Conservation (phyloP, 2,329 filamentous ascomycete species). For the Exophiala calicioides region DNA sequence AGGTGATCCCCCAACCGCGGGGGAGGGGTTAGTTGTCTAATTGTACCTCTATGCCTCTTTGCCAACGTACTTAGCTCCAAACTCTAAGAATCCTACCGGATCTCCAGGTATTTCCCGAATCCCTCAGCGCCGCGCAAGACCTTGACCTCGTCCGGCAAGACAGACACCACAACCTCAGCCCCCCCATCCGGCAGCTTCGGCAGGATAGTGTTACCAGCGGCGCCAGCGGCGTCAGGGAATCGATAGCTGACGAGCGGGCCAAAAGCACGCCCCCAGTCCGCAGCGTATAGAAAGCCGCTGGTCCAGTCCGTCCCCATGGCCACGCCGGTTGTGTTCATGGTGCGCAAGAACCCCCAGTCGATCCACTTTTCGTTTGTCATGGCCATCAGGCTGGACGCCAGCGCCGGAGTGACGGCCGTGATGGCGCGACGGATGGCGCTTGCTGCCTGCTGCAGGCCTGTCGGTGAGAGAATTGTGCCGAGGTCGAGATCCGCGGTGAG, state of each 20-base stretch:
- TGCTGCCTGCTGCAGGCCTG: constrained; percentile 5
- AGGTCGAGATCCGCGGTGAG: constrained; percentile 4
- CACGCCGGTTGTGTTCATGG: constrained; percentile 6
- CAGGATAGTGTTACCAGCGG: constrained; percentile 5
- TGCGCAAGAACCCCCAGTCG: constrained; percentile 11
- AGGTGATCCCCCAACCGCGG: no score
- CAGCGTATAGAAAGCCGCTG: constrained; percentile 4
- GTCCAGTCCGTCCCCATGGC: constrained; percentile 18
- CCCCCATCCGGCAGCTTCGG: constrained; percentile 6
- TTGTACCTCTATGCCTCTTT: no score
- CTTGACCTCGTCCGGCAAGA: constrained; percentile 2
- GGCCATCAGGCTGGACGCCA: constrained; percentile 6
- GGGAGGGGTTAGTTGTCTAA: no score
- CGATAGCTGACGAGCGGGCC: background rate
- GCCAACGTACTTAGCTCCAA: no score
- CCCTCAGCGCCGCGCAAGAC: constrained; percentile 1
- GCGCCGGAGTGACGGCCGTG: constrained; percentile 5
- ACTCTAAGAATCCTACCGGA: no score
- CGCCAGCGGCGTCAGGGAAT: constrained; percentile 6
- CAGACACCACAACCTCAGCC: constrained; percentile 6
- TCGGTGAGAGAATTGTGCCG: background rate
- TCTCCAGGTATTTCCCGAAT: constrained; percentile 9
- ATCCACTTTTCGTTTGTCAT: constrained; percentile 8
- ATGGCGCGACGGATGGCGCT: constrained; percentile 6
- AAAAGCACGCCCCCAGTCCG: constrained; percentile 10